Evolutionary conservation across 169 alveolate species (phyloP), one percentile per base, ranked within the genome.

Genomic region (Perkinsus chesapeaki): DNA sequence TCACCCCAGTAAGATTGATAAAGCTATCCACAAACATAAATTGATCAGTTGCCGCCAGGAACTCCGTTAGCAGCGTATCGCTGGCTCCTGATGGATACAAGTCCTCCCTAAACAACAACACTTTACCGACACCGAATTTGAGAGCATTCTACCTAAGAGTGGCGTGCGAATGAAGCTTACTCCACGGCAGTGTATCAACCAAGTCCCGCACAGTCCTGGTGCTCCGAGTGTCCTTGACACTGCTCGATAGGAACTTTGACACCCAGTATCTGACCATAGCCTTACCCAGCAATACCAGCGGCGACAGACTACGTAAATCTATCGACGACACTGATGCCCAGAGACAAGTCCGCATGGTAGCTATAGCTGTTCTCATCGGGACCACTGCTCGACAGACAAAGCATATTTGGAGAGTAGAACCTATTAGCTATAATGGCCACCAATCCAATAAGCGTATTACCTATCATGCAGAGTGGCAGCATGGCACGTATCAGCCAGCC

Each of bases 391-490:
- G 82, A 60, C 82, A 60, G 82, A 60, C 82, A 60, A 7, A 60
- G 82, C 82, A 60, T 60, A 16, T 60, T 60, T 20, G 82, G 82
- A 27, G 82, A 60, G 31, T 60, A 60, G 82, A 60, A 60, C 31
- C 82, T 60, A 23, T 1, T 9, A 47, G n/a, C 72, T 10, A 9
- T 47, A 10, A 60, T 60, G 31, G 82, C 12, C 12, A 9, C 3
- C 31, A 0, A 16, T 34, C 82, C 82, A 60, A 60, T 34, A 5
- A 23, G 60, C 60, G 23, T 43, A 27, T 34, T 23, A 60, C 82
- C 82, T 27, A 16, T 60, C 82, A 16, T 99, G 95, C 39, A 94
- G 91, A 31, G 95, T 92, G 34, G 95, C 94, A 19, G 95, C 95
- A 38, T 94, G 95, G 48, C 95, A 94, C 43, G 95, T 94, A 92